Conservation (phyloP, 768 basidiomycete genomes). For the Phylloporus sp. region DNA sequence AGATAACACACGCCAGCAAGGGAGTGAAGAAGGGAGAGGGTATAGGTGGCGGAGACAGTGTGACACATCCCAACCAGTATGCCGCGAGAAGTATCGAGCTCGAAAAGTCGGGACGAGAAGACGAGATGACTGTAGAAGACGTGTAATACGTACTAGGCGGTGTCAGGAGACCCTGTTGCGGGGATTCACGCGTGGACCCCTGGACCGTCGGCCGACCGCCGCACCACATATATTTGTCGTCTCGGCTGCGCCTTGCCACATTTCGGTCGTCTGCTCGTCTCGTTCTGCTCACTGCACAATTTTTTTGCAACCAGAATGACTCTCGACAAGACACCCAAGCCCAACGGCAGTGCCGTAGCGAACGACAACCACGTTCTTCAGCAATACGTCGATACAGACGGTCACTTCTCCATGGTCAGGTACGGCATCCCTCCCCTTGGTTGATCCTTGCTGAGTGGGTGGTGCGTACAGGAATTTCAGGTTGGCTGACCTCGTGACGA, state of each 20-base stretch:
- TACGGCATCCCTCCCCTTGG: constrained; percentile 29
- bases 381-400: constrained; percentile 83
- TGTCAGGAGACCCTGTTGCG: constrained; percentile 16
- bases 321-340: constrained; percentile 28
- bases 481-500: constrained; percentile 94
- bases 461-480: constrained; percentile 85
- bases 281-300: neutral
- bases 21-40: constrained; percentile 90
- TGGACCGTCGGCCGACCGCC: neutral
- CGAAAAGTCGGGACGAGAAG: constrained; percentile 40
- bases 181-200: constrained; percentile 14
- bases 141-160: constrained; percentile 7
- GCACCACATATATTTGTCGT: constrained; percentile 3
- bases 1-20: constrained; percentile 72
- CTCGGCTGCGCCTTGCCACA: constrained; percentile 12
- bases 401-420: constrained; percentile 98
- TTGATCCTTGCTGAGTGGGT: constrained; percentile 16
- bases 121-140: constrained; percentile 40
- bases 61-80: constrained; percentile 93
- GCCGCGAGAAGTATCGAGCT: constrained; percentile 70
- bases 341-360: constrained; percentile 14
- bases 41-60: constrained; percentile 75
- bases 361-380: constrained; percentile 46
- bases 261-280: constrained; percentile 29
- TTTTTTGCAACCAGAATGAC: constrained; percentile 15